Evolutionary conservation across 2,329 filamentous ascomycete species (phyloP).

Genomic region (Metarhizium robertsii): DNA sequence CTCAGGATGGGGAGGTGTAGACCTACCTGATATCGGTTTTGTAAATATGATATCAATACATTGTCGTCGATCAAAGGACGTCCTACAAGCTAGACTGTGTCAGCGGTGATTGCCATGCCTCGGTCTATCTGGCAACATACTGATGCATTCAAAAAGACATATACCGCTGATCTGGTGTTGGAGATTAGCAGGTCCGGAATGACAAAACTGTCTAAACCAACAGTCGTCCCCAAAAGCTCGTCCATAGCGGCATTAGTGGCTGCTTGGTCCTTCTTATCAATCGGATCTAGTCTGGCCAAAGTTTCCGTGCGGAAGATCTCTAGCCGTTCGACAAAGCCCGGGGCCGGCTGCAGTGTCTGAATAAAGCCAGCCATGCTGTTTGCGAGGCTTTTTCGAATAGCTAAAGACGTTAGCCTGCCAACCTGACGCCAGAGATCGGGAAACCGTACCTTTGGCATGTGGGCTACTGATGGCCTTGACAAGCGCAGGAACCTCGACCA

Average conservation of each 20-base stretch:
- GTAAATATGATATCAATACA: slow-evolving; percentile 68
- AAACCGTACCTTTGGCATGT: slow-evolving; percentile 38
- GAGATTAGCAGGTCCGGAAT: slow-evolving; percentile 57
- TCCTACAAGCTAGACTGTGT: slow-evolving; percentile 55
- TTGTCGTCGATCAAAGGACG: slow-evolving; percentile 77
- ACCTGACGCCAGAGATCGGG: background rate
- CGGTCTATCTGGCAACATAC: slow-evolving; percentile 34
- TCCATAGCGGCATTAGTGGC: slow-evolving; percentile 40
- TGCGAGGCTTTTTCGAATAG: slow-evolving; percentile 37
- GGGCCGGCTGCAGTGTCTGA: slow-evolving; percentile 46
- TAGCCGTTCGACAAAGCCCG: slow-evolving; percentile 42
- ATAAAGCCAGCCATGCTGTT: slow-evolving; percentile 44
- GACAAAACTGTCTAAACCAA: slow-evolving; percentile 45
- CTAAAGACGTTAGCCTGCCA: slow-evolving; percentile 18
- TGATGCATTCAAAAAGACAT: slow-evolving; percentile 74
- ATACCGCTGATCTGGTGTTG: slow-evolving; percentile 73
- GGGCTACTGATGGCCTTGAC: slow-evolving; percentile 43
- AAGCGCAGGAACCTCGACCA: slow-evolving; percentile 51
- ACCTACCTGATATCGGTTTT: slow-evolving; percentile 71
- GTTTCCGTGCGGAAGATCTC: slow-evolving; percentile 50
- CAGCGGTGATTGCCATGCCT: background rate
- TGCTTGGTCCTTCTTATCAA: slow-evolving; percentile 41
- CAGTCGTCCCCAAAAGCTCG: slow-evolving; percentile 46
- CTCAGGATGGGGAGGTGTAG: background rate
- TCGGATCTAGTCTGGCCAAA: slow-evolving; percentile 44